Base-by-base conservation (phyloP, 768 basidiomycete species). In the Pleurotus tuoliensis region DNA sequence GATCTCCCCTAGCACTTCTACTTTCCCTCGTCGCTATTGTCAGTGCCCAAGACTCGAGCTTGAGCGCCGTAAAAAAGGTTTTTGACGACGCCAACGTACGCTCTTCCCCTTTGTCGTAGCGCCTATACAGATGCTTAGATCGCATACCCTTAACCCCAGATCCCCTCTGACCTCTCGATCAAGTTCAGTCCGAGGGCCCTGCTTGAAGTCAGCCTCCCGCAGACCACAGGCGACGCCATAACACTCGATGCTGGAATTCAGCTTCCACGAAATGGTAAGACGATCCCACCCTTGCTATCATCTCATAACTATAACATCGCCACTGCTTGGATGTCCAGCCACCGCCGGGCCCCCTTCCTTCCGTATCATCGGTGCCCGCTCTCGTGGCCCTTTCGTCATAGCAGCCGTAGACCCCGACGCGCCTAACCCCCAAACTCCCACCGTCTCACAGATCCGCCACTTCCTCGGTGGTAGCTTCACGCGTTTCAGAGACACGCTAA, bases 351-450 rank as follows among this genome's bases (percentile, higher is more conserved):
- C 73, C 2, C 74, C 74, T 3, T 62, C 62, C 1, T 76, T 73
- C 63, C 58, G 58, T 50, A 60, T 71, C 37, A 57, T 61, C 16
- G 71, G 69, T 6, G 49, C 63, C 11, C 55, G 53, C 11, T 57
- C 60, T 15, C 55, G 25, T 9, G 79, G 77, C 0, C 78, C 79
- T 0, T 82, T 78, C 61, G 76, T 82, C 13, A 61, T 82, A 9
- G 74, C 75, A 0, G 61, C 71, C 8, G 75, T 81, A 3, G 80
- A 81, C 58, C 81, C 76, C 4, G 81, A 82, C 59, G 79, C 75
- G 8, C 79, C 79, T 6, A 79, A 79, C n/a, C 80, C 81, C 1
- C 75, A 79, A 59, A 65, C 60, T 15, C 73, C 76, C 11, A 76
- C 68, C 5, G 51, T 37, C 3, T 69, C 77, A 1, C 76, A 81